Percentiles rank a stretch among this genome's conserved stretches.
Evolutionary conservation across 108 stramenopile species (phyloP).

Genomic region (Tribonema minus): DNA sequence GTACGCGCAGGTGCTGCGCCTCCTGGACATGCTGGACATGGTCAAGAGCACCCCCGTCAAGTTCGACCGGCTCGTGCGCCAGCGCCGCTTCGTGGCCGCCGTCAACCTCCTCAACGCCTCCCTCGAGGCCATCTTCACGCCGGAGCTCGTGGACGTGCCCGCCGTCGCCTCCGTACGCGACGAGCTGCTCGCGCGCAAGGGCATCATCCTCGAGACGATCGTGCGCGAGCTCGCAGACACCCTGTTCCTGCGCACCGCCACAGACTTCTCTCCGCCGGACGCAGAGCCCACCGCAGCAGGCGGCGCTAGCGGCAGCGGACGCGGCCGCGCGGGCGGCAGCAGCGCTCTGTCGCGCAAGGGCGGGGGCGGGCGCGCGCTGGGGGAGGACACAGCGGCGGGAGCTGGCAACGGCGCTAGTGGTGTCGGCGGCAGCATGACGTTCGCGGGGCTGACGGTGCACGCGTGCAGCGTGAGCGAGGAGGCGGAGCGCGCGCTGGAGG

Average conservation of each 20-base stretch:
- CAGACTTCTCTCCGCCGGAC: no score
- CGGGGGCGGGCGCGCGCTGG: no score
- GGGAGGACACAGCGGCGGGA: no score
- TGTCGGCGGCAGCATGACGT: background rate
- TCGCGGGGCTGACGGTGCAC: slow-evolving; percentile 27
- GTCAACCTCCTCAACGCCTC: slow-evolving; percentile 28
- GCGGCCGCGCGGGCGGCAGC: no score
- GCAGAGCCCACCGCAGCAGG: no score
- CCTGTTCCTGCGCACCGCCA: slow-evolving; percentile 19
- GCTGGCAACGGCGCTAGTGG: no score
- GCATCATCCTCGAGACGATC: slow-evolving; percentile 17
- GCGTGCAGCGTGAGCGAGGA: slow-evolving; percentile 9
- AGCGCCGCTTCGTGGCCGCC: slow-evolving; percentile 28
- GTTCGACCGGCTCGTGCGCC: slow-evolving; percentile 32
- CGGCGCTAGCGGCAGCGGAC: no score
- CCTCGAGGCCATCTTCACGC: slow-evolving; percentile 23
- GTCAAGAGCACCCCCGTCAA: slow-evolving; percentile 28
- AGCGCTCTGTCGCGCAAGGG: no score
- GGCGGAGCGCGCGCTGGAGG: slow-evolving; percentile 19
- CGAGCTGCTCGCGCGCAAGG: slow-evolving; percentile 33
- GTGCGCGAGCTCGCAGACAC: slow-evolving; percentile 27
- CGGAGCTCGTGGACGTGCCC: slow-evolving; percentile 32
- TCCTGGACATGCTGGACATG: slow-evolving; percentile 22
- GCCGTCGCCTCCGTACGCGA: slow-evolving; percentile 27
- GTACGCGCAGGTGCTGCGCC: slow-evolving; percentile 12